Percentiles rank a stretch among this genome's conserved stretches.
Conservation (phyloP, 1,284 basidiomycete species). For the Tremellales sp. region DNA sequence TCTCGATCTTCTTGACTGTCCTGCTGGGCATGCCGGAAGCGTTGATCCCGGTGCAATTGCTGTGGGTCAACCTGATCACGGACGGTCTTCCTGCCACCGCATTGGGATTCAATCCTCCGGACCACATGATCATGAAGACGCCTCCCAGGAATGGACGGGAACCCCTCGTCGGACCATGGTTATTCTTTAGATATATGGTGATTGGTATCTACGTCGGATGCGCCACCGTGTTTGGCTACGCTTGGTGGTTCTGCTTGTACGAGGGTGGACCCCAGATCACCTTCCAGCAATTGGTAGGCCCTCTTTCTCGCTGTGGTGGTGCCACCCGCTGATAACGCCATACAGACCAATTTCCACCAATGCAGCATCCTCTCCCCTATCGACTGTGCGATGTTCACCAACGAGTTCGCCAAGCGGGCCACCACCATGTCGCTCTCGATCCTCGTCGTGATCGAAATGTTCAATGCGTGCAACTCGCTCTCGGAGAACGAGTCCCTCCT, state of each 20-base stretch:
- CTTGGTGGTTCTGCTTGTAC: conserved; percentile 98
- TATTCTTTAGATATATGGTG: conserved; percentile 93
- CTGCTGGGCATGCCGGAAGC: conserved; percentile 98
- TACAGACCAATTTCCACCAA: conserved; percentile 88
- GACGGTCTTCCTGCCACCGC: conserved; percentile 93
- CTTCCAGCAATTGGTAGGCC: conserved; percentile 85
- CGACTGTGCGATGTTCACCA: conserved; percentile 90
- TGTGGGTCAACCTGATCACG: conserved; percentile 95
- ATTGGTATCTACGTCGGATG: conserved; percentile 91
- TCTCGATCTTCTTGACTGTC: conserved; percentile 95
- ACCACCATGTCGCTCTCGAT: conserved; percentile 92
- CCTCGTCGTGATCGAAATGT: conserved; percentile 80
- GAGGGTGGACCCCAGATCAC: conserved; percentile 84
- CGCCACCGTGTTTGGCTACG: conserved; percentile 93
- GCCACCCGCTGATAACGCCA: conserved; percentile 5
- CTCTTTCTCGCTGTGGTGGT: conserved; percentile 26
- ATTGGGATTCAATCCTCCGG: conserved; percentile 94
- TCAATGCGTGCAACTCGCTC: conserved; percentile 98
- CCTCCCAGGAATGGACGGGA: conserved; percentile 84
- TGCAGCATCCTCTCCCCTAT: conserved; percentile 80
- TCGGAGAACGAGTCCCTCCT: conserved; percentile 96
- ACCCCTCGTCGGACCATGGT: conserved; percentile 85
- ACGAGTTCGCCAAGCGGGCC: conserved; percentile 75
- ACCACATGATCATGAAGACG: conserved; percentile 92
- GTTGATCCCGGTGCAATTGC: conserved; percentile 91